A percentile compares a stretch with the other conserved stretches of the same genome.
phyloP scores from a whole-genome alignment of 2,329 filamentous ascomycete genomes.

The Scolecobasidium constrictum region DNA sequence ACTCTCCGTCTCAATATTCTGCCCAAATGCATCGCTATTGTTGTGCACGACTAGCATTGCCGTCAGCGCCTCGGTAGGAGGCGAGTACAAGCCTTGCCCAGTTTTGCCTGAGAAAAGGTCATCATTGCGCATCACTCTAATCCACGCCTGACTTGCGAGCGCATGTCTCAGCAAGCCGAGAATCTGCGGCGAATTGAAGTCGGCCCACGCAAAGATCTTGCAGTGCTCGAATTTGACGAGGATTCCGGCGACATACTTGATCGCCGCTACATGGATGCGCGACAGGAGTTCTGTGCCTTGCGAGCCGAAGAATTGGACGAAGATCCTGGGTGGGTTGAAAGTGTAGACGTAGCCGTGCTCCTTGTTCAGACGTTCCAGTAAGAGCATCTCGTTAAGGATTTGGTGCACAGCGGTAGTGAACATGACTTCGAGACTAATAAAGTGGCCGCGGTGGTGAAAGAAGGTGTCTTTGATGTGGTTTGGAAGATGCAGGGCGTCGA shows the following conservation, averaged over 20 bases:
- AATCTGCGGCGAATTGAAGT: neutral
- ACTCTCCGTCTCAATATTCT: slow-evolving; percentile 5
- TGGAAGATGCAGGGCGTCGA: neutral
- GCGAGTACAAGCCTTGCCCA: neutral
- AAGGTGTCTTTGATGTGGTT: neutral
- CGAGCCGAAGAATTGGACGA: neutral
- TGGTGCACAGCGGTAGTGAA: neutral
- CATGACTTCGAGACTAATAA: slow-evolving; percentile 1
- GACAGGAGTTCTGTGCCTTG: neutral
- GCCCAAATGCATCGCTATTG: slow-evolving; percentile 4
- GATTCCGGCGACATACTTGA: neutral
- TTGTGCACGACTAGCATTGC: slow-evolving; percentile 3
- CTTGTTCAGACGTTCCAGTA: neutral
- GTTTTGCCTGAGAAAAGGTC: neutral
- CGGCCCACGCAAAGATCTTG: neutral
- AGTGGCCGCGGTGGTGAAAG: neutral
- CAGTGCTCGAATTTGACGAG: neutral
- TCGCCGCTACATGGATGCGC: neutral
- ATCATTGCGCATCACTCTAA: neutral
- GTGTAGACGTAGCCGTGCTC: slow-evolving; percentile 4
- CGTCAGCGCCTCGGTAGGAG: neutral
- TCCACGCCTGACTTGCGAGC: neutral
- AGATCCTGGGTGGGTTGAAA: slow-evolving; percentile 1
- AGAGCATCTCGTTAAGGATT: neutral
- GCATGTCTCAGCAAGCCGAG: neutral